Evolutionary conservation across 139 green algal species (phyloP).

Genomic region (Pedinophyceae sp.): DNA sequence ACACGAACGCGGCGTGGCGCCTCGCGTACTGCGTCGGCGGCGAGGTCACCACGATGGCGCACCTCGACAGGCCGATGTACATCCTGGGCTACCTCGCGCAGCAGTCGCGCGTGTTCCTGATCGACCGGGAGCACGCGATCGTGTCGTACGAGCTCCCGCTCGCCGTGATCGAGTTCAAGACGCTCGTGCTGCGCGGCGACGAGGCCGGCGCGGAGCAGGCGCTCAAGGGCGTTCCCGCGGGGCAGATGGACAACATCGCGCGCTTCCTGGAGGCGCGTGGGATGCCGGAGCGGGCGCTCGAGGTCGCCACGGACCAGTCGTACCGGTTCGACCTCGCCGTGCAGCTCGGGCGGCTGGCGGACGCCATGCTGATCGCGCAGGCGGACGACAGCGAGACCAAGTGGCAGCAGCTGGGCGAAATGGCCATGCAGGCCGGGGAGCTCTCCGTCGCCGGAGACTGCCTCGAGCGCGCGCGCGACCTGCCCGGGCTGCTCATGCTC

Average conservation of each 20-base stretch:
- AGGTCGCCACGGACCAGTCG: constrained; percentile 80
- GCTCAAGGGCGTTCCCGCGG: constrained; percentile 40
- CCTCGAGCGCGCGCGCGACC: constrained; percentile 56
- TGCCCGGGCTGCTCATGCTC: constrained; percentile 79
- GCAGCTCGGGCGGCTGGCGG: constrained; percentile 66
- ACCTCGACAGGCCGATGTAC: constrained; percentile 94
- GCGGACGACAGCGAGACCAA: constrained; percentile 52
- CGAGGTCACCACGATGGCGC: constrained; percentile 90
- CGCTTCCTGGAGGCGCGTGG: constrained; percentile 87
- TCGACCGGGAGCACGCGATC: constrained; percentile 63
- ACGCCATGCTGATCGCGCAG: constrained; percentile 60
- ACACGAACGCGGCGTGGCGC: constrained; percentile 89
- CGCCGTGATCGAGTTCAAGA: constrained; percentile 92
- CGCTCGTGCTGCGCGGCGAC: constrained; percentile 59
- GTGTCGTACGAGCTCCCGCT: constrained; percentile 1
- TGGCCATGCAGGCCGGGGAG: constrained; percentile 25
- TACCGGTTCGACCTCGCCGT: constrained; percentile 86
- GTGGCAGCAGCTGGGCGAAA: constrained; percentile 79
- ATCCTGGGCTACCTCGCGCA: constrained; percentile 88
- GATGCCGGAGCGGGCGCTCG: constrained; percentile 57
- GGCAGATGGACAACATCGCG: constrained; percentile 68
- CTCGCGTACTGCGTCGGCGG: constrained; percentile 95
- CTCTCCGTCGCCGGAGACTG: constrained; percentile 53
- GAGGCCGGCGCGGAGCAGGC: constrained; percentile 42
- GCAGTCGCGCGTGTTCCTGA: constrained; percentile 79